A percentile compares a stretch with the other conserved stretches of the same genome.
phyloP scores from a whole-genome alignment of 2,329 filamentous ascomycete species.

The Penicillium crustosum region DNA sequence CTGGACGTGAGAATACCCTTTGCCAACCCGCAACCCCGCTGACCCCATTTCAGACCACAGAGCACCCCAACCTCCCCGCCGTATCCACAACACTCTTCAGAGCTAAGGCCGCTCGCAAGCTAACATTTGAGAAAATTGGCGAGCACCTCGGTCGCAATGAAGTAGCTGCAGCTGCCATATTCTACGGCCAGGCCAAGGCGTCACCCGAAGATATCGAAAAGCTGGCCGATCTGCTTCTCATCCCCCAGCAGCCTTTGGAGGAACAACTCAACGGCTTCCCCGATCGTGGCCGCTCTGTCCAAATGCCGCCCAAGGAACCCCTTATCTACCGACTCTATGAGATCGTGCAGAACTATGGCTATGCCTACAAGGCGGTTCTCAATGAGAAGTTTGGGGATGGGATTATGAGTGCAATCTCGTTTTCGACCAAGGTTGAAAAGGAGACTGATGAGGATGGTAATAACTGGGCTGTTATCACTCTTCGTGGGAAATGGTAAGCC shows the following conservation, averaged over 20 bases:
- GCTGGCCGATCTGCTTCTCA: slow-evolving; percentile 64
- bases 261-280: slow-evolving; percentile 70
- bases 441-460: slow-evolving; percentile 81
- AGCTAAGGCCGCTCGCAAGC: slow-evolving; percentile 71
- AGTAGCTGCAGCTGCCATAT: slow-evolving; percentile 81
- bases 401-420: slow-evolving; percentile 95
- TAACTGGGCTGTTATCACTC: slow-evolving; percentile 80
- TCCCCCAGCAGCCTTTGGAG: slow-evolving; percentile 58
- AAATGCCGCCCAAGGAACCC: slow-evolving; percentile 82
- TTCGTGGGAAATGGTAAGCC: slow-evolving; percentile 76
- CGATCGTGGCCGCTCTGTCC: slow-evolving; percentile 73
- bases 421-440: slow-evolving; percentile 89
- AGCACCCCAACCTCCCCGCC: slow-evolving; percentile 62
- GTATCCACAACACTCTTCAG: slow-evolving; percentile 74
- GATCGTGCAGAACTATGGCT: slow-evolving; percentile 95
- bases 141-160: slow-evolving; percentile 72
- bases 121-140: slow-evolving; percentile 78
- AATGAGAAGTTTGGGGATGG: slow-evolving; percentile 95
- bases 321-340: slow-evolving; percentile 90
- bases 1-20: slow-evolving; percentile 40
- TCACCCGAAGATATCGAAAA: slow-evolving; percentile 67
- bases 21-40: not conserved
- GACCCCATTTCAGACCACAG: slow-evolving; percentile 25
- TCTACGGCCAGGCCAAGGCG: slow-evolving; percentile 83
- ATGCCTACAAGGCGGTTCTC: slow-evolving; percentile 89